phyloP scores from a whole-genome alignment of 768 basidiomycete species.

The Candolleomyces aberdarensis region DNA sequence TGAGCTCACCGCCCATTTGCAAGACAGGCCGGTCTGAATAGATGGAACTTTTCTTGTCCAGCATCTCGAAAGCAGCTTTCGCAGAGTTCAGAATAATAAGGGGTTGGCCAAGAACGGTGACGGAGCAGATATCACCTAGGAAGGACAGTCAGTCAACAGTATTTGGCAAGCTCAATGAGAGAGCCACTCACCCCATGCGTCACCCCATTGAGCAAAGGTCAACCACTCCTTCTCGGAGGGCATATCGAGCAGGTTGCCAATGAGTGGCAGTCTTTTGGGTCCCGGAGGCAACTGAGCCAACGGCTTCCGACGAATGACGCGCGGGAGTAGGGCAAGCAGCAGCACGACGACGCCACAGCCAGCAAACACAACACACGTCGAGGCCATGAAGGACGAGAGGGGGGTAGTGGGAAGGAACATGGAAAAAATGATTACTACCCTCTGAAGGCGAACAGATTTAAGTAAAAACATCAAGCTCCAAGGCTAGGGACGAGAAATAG shows the following conservation, averaged over 20 bases:
- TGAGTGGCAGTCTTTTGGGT: slow-evolving; percentile 48
- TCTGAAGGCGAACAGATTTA: slow-evolving; percentile 28
- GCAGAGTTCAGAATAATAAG: slow-evolving; percentile 54
- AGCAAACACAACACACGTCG: slow-evolving; percentile 22
- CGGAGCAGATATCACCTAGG: slow-evolving; percentile 58
- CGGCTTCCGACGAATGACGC: slow-evolving; percentile 24
- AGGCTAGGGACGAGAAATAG: slow-evolving; percentile 27
- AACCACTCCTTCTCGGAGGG: slow-evolving; percentile 48
- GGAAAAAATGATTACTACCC: slow-evolving; percentile 20
- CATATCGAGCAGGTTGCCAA: slow-evolving; percentile 56
- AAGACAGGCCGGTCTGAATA: slow-evolving; percentile 66
- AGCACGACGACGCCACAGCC: slow-evolving; percentile 18
- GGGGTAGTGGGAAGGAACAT: slow-evolving; percentile 17
- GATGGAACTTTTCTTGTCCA: slow-evolving; percentile 63
- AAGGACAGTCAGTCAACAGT: not conserved
- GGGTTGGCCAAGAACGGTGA: slow-evolving; percentile 58
- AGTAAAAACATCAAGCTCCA: slow-evolving; percentile 26
- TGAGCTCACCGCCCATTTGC: slow-evolving; percentile 53
- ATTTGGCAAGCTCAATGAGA: not conserved
- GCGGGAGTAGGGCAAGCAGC: slow-evolving; percentile 27
- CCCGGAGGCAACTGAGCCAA: slow-evolving; percentile 40
- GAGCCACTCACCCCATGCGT: slow-evolving; percentile 42
- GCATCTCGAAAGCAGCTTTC: slow-evolving; percentile 49
- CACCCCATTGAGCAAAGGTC: slow-evolving; percentile 50
- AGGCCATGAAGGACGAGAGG: slow-evolving; percentile 22